These are phyloP conservation scores for Citrus hindsii DNA, from an alignment of 345 rosid species.

Conservation along the genomic window DNA sequence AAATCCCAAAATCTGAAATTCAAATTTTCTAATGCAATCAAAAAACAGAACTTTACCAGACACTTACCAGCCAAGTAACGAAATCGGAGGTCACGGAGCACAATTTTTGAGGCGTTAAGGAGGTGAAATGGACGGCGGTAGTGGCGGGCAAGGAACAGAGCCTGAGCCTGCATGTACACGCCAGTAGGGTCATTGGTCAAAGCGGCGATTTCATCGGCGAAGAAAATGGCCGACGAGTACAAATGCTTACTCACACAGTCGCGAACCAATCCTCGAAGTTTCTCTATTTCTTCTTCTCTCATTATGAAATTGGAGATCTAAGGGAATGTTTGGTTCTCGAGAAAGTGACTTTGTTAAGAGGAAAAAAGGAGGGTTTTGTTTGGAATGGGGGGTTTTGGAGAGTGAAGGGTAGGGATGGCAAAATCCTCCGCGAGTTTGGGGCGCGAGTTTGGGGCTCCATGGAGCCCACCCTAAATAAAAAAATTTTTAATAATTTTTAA, in stretches of 20 bases:
- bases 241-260: conserved; percentile 97
- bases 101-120: conserved; percentile 83
- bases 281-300: conserved; percentile 89
- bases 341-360: neutral
- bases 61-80: conserved; percentile 66
- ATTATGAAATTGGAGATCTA: conserved; percentile 22
- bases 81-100: conserved; percentile 92
- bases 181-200: conserved; percentile 81
- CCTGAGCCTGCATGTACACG: conserved; percentile 93
- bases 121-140: conserved; percentile 95
- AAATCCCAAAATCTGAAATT: no score
- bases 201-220: conserved; percentile 87
- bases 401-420: no score
- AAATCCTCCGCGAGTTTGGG: no score
- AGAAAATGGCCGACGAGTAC: conserved; percentile 95
- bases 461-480: no score
- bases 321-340: neutral
- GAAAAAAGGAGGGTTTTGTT: neutral
- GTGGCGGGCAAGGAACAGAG: conserved; percentile 89
- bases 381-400: neutral
- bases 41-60: no score
- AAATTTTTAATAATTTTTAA: no score
- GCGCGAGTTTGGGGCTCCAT: no score
- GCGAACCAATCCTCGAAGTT: conserved; percentile 85
- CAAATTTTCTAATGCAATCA: no score